A percentile compares a stretch with the other conserved stretches of the same genome.
Evolutionary conservation across 495 filamentous ascomycete genomes (phyloP).

Genomic region (Penicillium malachiteum): DNA sequence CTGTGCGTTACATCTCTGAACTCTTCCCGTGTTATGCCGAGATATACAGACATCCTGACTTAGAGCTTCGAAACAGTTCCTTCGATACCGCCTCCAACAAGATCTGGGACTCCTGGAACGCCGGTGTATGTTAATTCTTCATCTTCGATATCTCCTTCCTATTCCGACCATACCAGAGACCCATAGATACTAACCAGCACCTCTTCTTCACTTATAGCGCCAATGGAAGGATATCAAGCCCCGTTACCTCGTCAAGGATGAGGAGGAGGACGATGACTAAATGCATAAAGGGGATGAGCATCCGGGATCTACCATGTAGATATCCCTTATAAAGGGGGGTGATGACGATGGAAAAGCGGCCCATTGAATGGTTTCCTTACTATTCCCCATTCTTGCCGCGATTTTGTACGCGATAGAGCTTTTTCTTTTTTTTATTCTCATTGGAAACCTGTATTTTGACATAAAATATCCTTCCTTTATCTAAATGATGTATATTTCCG

Average conservation of each 20-base stretch:
- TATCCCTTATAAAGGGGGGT: slow-evolving; percentile 17
- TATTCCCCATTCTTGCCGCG: slow-evolving; percentile 30
- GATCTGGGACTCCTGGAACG: slow-evolving; percentile 87
- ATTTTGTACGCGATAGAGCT: slow-evolving; percentile 42
- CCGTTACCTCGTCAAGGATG: slow-evolving; percentile 66
- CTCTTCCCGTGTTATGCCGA: background rate
- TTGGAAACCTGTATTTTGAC: slow-evolving; percentile 28
- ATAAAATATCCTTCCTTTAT: slow-evolving; percentile 5
- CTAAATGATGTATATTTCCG: background rate
- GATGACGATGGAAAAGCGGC: slow-evolving; percentile 18
- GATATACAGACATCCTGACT: slow-evolving; percentile 13
- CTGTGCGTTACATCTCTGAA: slow-evolving; percentile 60
- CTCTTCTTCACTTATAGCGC: slow-evolving; percentile 54
- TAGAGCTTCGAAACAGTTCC: slow-evolving; percentile 50
- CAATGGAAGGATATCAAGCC: slow-evolving; percentile 99
- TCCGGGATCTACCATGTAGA: slow-evolving; percentile 10
- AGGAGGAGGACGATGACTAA: slow-evolving; percentile 59
- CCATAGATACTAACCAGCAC: slow-evolving; percentile 27
- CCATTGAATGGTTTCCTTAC: slow-evolving; percentile 17
- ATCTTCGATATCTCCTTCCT: slow-evolving; percentile 2
- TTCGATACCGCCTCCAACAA: slow-evolving; percentile 76
- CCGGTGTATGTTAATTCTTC: slow-evolving; percentile 64
- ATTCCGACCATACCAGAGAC: background rate
- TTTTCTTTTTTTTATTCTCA: slow-evolving; percentile 4
- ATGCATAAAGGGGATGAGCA: slow-evolving; percentile 6